Evolutionary conservation across 1,139 yeast genomes (phyloP), one percentile per base, ranked within the genome.

Genomic region (Ashbya aceris): DNA sequence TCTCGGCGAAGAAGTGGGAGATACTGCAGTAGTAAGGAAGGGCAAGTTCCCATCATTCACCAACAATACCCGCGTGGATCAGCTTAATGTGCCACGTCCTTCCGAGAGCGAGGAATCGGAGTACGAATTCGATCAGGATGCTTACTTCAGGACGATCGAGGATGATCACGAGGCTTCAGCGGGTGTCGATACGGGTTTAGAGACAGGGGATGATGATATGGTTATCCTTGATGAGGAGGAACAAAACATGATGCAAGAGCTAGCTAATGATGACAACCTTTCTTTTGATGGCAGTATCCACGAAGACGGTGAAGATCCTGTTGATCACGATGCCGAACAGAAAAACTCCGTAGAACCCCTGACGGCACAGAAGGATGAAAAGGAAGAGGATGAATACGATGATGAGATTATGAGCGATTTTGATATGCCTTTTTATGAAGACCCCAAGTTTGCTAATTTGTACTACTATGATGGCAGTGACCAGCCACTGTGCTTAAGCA

Each of bases 91-190:
- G 8, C 62, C 60, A 13, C 48, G 48, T 32, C 48, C 59, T 36
- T 55, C 63, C 1, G 63, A 58, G 26, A 54, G 58, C 13, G 61
- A 58, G 17, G 68, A 65, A 30, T 77, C 86, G 0, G 87, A 80
- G 46, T 84, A 79, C 55, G 85, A 80, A 54, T 76, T 81, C 47
- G 87, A 81, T 56, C 83, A 79, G 53, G 81, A 80, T 51, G 83
- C 79, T 48, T 69, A 81, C 45, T 70, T 81, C 43, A 81, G 81
- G 35, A 79, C 86, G 0, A 66, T 78, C 40, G 83, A 79, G 50
- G 83, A 79, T 17, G 84, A 79, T 53, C 74, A 76, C 49, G 83
- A 77, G 30, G 51, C 55, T 31, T 59, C 59, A 36, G 49, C 52
- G 12, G 47, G 50, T 12, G 48, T 60, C 3, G 67, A 70, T 37